Conservation (phyloP, 2,329 filamentous ascomycete genomes). For the Grosmannia clavigera region DNA sequence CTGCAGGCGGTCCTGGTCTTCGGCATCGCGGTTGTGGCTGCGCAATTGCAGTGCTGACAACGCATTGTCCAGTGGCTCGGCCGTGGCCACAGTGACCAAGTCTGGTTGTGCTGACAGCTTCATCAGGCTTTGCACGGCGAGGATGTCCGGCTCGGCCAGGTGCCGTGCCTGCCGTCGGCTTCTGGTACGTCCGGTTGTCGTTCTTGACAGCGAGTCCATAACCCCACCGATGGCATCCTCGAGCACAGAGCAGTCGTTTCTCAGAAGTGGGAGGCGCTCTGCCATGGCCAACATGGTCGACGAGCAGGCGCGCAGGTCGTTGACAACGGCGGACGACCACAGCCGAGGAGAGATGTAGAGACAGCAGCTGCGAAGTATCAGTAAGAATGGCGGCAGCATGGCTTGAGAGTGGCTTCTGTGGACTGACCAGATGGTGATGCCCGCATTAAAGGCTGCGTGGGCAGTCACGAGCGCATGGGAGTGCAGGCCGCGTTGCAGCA, state of each 20-base stretch:
- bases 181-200: not conserved
- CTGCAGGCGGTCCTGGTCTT: conserved; percentile 1
- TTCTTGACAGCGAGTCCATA: conserved; percentile 21
- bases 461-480: conserved; percentile 29
- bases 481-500: conserved; percentile 26
- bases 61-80: not conserved
- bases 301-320: conserved; percentile 35
- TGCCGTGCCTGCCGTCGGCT: not conserved
- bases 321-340: conserved; percentile 33
- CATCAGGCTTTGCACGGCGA: conserved; percentile 6
- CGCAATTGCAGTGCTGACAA: not conserved
- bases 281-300: conserved; percentile 35
- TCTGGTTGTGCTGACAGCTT: not conserved
- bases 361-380: conserved; percentile 16
- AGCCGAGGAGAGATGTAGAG: conserved; percentile 27
- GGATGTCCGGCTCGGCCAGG: conserved; percentile 3
- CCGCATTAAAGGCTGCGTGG: conserved; percentile 28
- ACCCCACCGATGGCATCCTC: conserved; percentile 31
- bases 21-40: not conserved
- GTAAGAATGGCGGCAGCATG: not conserved
- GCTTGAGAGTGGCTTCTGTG: too few relatives aligned
- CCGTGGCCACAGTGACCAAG: too few relatives aligned
- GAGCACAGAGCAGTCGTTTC: conserved; percentile 33
- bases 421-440: conserved; percentile 21
- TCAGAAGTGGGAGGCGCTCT: conserved; percentile 32